Evolutionary conservation across 306 rosid genomes (phyloP), one percentile per base, ranked within the genome.

Genomic region (Arachis stenosperma): DNA sequence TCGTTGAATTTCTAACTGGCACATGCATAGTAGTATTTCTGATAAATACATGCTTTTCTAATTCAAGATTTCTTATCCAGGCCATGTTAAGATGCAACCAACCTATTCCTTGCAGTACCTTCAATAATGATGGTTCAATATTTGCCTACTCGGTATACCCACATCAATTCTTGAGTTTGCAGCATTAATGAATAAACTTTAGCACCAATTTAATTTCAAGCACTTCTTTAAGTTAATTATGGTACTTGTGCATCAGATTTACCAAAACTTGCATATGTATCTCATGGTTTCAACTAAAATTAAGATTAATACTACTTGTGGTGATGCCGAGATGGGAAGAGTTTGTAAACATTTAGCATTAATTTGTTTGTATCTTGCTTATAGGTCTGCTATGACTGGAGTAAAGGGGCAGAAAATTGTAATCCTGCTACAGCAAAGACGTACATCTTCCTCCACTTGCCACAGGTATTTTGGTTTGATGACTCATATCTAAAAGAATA

Each of bases 341-440:
- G 12, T 9, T 44, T 57, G 72, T 33, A 58, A 66, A 51, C 37
- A 47, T 12, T 44, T 59, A 13, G 43, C 60, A 15, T 43, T 68
- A 61, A 73, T 79, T 13, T 36, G n/a, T 61, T 48, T 53, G 55
- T 65, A 11, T 79, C 41, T 15, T 65, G 57, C 77, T 36, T 79
- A 47, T 55, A 94, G 99, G 89, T 83, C 50, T 94, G 99, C 83
- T 91, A 94, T 55, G 99, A 94, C 79, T 94, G 97, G 99, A 86
- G 99, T 75, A 94, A 94, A 83, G 99, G 99, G n/a, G 99, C 99
- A 41, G 99, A 94, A 84, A 89, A 94, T 75, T 84, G 88, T 84
- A 89, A 94, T 73, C 97, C 99, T 4, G 87, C 97, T 48, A 82
- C 92, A 53, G 93, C 96, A 17, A 94, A 91, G 83, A 79, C 85